These are phyloP conservation scores for Syncephalis fuscata DNA, from an alignment of 371 early-diverging fungal species.

Conservation along the genomic window DNA sequence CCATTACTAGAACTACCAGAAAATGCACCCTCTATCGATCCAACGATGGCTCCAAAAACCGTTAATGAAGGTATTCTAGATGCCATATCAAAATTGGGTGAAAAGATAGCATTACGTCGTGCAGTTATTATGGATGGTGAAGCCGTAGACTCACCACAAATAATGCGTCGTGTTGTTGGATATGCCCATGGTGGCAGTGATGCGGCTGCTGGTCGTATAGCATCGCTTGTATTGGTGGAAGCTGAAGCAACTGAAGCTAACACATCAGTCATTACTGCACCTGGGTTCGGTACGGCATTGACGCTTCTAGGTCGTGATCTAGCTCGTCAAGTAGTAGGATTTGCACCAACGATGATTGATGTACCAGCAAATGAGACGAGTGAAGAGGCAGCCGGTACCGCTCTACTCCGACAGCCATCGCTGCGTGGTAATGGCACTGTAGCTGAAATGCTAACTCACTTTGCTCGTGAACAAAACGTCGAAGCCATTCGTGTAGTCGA, in stretches of 20 bases:
- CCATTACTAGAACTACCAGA: slow-evolving; percentile 38
- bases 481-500: slow-evolving; percentile 30
- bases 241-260: slow-evolving; percentile 15
- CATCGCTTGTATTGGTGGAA: slow-evolving; percentile 26
- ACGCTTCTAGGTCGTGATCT: slow-evolving; percentile 27
- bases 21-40: slow-evolving; percentile 4
- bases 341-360: slow-evolving; percentile 35
- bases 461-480: slow-evolving; percentile 11
- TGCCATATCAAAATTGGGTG: slow-evolving; percentile 70
- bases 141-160: neutral
- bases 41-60: slow-evolving; percentile 7
- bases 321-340: slow-evolving; percentile 67
- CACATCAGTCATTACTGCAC: slow-evolving; percentile 8
- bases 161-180: slow-evolving; percentile 21
- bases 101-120: slow-evolving; percentile 69
- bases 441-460: slow-evolving; percentile 29
- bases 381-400: slow-evolving; percentile 32
- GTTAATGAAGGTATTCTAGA: slow-evolving; percentile 47
- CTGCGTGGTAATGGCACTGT: slow-evolving; percentile 64
- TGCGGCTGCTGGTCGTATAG: slow-evolving; percentile 44
- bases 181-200: slow-evolving; percentile 60
- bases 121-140: slow-evolving; percentile 24
- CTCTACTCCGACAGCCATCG: slow-evolving; percentile 54
- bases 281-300: no score
- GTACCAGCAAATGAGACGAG: slow-evolving; percentile 27